Conservation (phyloP, 2,329 filamentous ascomycete species). For the Alternaria angustiovoidea region DNA sequence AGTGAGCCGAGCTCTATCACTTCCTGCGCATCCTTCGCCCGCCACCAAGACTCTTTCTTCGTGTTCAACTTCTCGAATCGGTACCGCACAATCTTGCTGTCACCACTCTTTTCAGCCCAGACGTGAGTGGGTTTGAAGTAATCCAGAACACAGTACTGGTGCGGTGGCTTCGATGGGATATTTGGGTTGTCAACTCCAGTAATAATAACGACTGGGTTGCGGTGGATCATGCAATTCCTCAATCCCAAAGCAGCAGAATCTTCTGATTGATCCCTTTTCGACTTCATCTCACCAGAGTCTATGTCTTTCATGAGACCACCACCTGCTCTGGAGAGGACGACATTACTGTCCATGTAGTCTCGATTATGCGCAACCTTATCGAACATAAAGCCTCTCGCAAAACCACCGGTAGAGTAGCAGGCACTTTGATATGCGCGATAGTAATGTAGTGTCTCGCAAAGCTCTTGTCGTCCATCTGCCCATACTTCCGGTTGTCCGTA, state of each 20-base stretch:
- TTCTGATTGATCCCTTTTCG: slow-evolving; percentile 57
- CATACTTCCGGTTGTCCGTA: slow-evolving; percentile 60
- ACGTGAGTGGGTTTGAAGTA: slow-evolving; percentile 73
- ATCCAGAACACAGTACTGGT: slow-evolving; percentile 71
- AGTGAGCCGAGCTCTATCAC: slow-evolving; percentile 43
- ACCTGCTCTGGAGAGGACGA: slow-evolving; percentile 70
- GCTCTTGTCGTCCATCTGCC: slow-evolving; percentile 64
- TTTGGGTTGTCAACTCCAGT: slow-evolving; percentile 62
- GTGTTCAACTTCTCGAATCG: slow-evolving; percentile 71
- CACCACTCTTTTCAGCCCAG: slow-evolving; percentile 67
- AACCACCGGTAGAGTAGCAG: slow-evolving; percentile 60
- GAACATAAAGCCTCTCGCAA: slow-evolving; percentile 67
- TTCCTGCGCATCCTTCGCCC: slow-evolving; percentile 44
- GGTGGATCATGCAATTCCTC: slow-evolving; percentile 56
- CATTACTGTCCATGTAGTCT: slow-evolving; percentile 67
- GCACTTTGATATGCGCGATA: slow-evolving; percentile 69
- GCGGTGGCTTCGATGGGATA: slow-evolving; percentile 60
- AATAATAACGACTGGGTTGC: slow-evolving; percentile 61
- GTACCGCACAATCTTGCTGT: slow-evolving; percentile 63
- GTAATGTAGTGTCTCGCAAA: slow-evolving; percentile 71
- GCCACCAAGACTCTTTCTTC: slow-evolving; percentile 66
- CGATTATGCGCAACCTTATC: slow-evolving; percentile 63
- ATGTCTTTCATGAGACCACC: slow-evolving; percentile 62
- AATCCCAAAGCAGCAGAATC: slow-evolving; percentile 52
- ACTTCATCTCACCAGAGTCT: slow-evolving; percentile 56